Evolutionary conservation across 2,329 filamentous ascomycete species (phyloP).

Genomic region (Boeremia lycopersici): DNA sequence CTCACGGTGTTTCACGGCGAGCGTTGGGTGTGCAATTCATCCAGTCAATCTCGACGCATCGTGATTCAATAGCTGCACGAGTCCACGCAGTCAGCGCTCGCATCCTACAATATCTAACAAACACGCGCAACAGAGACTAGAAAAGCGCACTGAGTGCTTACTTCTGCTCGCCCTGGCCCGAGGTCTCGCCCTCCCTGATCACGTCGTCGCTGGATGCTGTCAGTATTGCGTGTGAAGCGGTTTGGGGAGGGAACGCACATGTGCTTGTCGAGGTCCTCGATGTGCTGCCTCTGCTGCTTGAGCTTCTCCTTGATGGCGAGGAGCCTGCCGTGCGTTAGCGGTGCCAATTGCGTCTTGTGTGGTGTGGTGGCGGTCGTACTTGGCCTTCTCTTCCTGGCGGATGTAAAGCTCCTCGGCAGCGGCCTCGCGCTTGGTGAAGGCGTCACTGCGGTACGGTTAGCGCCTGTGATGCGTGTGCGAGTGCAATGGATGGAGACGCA

Average conservation of each 20-base stretch:
- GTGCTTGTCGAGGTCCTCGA: slow-evolving; percentile 83
- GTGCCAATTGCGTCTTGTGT: background rate
- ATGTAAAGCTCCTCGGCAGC: slow-evolving; percentile 87
- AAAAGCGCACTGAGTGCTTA: slow-evolving; percentile 25
- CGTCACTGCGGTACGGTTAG: slow-evolving; percentile 66
- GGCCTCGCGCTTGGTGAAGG: slow-evolving; percentile 90
- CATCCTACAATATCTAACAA: slow-evolving; percentile 23
- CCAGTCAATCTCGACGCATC: no score
- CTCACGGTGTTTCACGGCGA: no score
- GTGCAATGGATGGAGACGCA: slow-evolving; percentile 25
- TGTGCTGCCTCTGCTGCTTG: slow-evolving; percentile 77
- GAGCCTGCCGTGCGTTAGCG: slow-evolving; percentile 58
- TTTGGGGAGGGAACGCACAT: slow-evolving; percentile 65
- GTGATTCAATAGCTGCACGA: slow-evolving; percentile 20
- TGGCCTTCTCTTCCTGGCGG: slow-evolving; percentile 85
- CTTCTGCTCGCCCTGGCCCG: slow-evolving; percentile 68
- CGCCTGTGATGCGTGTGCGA: background rate
- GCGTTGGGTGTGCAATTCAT: slow-evolving; percentile 1
- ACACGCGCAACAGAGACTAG: slow-evolving; percentile 14
- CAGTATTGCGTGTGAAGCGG: slow-evolving; percentile 11
- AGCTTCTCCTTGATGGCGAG: slow-evolving; percentile 72
- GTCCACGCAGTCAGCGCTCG: slow-evolving; percentile 25
- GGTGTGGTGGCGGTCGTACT: slow-evolving; percentile 54
- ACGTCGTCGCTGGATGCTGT: slow-evolving; percentile 70
- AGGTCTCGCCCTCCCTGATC: slow-evolving; percentile 68